Evolutionary conservation across 2,329 filamentous ascomycete genomes (phyloP).

Genomic region (Ophiocordyceps robertsii): DNA sequence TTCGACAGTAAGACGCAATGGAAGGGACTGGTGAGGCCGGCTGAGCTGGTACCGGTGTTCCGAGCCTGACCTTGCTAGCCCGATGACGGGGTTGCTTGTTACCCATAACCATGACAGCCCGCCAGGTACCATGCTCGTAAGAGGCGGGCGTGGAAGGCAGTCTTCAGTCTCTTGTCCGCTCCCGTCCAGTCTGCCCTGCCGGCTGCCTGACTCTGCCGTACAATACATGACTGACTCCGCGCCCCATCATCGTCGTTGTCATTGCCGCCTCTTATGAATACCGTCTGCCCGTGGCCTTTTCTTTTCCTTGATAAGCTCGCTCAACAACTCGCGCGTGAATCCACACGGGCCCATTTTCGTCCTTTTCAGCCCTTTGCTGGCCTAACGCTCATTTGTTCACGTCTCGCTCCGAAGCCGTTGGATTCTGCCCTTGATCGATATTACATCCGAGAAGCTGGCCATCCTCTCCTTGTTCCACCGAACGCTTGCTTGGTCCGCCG

Average conservation of each 20-base stretch:
- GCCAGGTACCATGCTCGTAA: background rate
- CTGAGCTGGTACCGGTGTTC: slow-evolving; percentile 5
- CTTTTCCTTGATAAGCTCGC: background rate
- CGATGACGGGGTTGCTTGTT: slow-evolving; percentile 6
- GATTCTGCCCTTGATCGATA: background rate
- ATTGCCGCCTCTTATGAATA: background rate
- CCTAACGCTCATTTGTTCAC: slow-evolving; percentile 1
- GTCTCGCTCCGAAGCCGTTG: background rate
- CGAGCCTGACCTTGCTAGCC: slow-evolving; percentile 7
- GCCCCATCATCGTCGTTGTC: slow-evolving; percentile 1
- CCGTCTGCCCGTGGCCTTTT: background rate
- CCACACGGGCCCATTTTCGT: background rate
- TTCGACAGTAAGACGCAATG: background rate
- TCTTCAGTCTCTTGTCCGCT: background rate
- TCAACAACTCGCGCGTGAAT: background rate
- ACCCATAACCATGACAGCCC: slow-evolving; percentile 1
- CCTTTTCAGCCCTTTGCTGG: background rate
- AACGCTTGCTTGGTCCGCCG: background rate
- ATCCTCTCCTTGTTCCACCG: background rate
- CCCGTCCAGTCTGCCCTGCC: slow-evolving; percentile 1
- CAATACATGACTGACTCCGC: background rate
- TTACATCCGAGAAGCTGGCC: background rate
- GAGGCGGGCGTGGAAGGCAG: background rate
- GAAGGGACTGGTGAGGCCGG: slow-evolving; percentile 2
- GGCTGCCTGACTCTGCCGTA: background rate